These are phyloP conservation scores for Hibiscus syriacus DNA, from an alignment of 345 rosid genomes.

Conservation along the genomic window DNA sequence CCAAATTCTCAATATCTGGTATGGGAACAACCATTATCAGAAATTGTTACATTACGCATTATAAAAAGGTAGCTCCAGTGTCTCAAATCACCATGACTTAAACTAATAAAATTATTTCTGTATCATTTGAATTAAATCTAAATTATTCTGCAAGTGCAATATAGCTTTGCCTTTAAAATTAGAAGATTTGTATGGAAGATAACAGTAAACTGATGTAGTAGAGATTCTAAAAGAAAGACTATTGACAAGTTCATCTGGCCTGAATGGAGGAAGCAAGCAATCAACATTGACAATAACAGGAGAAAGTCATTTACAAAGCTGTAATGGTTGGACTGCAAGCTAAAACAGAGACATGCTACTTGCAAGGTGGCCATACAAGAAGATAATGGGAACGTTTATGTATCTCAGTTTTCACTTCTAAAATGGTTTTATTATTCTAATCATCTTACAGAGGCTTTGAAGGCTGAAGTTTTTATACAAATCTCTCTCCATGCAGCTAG, in stretches of 20 bases:
- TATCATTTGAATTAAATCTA: not conserved
- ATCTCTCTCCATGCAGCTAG: not conserved
- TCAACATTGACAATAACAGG: not conserved
- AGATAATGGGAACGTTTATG: too few relatives aligned
- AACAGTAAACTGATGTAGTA: too few relatives aligned
- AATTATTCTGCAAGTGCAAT: not conserved
- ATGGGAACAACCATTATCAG: not conserved
- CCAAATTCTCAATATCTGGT: slow-evolving; percentile 10
- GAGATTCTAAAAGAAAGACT: too few relatives aligned
- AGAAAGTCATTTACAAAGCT: not conserved
- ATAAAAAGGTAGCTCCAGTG: not conserved
- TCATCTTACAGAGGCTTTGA: not conserved
- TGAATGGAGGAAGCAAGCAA: not conserved
- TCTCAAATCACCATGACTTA: not conserved
- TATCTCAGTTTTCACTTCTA: too few relatives aligned
- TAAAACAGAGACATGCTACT: not conserved
- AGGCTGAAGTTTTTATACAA: not conserved
- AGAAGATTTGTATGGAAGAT: too few relatives aligned
- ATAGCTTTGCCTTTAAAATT: not conserved
- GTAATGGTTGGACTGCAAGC: not conserved
- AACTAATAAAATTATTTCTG: not conserved
- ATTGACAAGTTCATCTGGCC: too few relatives aligned
- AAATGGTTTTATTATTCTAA: too few relatives aligned
- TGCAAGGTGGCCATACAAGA: not conserved
- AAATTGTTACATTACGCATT: not conserved